A percentile compares a stretch with the other conserved stretches of the same genome.
Evolutionary conservation across 2,329 filamentous ascomycete genomes (phyloP).

Genomic region (Anthostomella pinea): DNA sequence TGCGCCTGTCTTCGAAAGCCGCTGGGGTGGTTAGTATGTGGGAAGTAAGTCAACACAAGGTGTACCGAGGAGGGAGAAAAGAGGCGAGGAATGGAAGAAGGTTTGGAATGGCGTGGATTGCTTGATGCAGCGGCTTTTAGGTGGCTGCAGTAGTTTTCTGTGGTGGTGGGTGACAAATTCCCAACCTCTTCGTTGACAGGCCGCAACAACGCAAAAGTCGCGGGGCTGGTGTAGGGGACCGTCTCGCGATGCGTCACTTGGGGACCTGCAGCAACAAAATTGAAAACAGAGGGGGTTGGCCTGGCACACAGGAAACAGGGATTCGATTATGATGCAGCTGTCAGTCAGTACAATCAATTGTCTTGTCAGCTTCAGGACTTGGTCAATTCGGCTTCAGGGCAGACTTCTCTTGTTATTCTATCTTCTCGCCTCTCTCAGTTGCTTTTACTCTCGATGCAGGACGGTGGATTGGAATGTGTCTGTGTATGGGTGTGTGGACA

Average conservation of each 20-base stretch:
- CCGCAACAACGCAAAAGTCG: constrained; percentile 23
- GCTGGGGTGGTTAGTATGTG: background rate
- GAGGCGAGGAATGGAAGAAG: constrained; percentile 12
- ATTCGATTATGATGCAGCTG: too few species aligned
- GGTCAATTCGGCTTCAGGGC: too few species aligned
- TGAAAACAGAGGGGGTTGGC: constrained; percentile 30
- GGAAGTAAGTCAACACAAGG: constrained; percentile 4
- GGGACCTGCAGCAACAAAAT: too few species aligned
- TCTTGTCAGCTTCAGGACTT: too few species aligned
- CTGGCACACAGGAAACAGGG: too few species aligned
- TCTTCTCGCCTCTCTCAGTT: too few species aligned
- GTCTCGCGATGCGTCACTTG: constrained; percentile 11
- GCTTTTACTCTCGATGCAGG: too few species aligned
- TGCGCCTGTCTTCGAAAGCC: too few species aligned
- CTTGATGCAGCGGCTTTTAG: constrained; percentile 26
- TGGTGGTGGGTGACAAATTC: constrained; percentile 16
- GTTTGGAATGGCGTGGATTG: constrained; percentile 12
- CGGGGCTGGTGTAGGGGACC: constrained; percentile 26
- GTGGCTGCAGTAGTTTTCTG: constrained; percentile 13
- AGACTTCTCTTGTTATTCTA: too few species aligned
- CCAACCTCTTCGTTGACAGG: constrained; percentile 27
- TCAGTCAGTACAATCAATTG: too few species aligned
- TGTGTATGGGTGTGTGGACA: constrained; percentile 5
- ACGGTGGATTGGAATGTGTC: constrained; percentile 5
- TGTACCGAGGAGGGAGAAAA: constrained; percentile 12